Conservation (phyloP, 202 grass and related monocot species). For the Brachypodium distachyon region DNA sequence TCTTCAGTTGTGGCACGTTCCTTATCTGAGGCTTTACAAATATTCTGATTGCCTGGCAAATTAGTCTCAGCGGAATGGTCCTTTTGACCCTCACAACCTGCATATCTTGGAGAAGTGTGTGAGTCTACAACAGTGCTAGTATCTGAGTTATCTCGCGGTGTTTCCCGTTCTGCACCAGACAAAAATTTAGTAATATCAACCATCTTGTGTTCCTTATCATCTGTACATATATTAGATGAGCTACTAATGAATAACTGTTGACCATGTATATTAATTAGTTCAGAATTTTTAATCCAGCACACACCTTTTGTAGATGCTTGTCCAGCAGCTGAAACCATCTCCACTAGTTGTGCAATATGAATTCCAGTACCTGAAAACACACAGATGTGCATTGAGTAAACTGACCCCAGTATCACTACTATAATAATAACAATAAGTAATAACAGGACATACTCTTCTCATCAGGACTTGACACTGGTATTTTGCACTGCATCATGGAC, state of each 20-base stretch:
- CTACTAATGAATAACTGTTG: not conserved
- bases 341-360: constrained; percentile 6
- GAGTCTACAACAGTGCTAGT: not conserved
- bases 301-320: constrained; percentile 13
- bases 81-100: constrained; percentile 13
- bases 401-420: not conserved
- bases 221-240: constrained; percentile 19
- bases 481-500: not conserved
- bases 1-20: not conserved
- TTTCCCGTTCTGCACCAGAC: not conserved
- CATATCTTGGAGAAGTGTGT: not conserved
- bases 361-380: constrained; percentile 24
- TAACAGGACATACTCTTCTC: constrained; percentile 6
- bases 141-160: not conserved
- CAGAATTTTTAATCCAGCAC: not conserved
- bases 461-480: not conserved
- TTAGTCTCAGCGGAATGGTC: not conserved
- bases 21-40: constrained; percentile 17
- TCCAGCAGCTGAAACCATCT: not conserved
- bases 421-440: not conserved
- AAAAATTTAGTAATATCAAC: not conserved
- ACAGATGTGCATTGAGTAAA: constrained; percentile 3
- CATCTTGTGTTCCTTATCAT: not conserved
- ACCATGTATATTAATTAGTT: not conserved
- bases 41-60: constrained; percentile 1